phyloP scores from a whole-genome alignment of 1,284 basidiomycete species.

The Cutaneotrichosporon daszewskae region DNA sequence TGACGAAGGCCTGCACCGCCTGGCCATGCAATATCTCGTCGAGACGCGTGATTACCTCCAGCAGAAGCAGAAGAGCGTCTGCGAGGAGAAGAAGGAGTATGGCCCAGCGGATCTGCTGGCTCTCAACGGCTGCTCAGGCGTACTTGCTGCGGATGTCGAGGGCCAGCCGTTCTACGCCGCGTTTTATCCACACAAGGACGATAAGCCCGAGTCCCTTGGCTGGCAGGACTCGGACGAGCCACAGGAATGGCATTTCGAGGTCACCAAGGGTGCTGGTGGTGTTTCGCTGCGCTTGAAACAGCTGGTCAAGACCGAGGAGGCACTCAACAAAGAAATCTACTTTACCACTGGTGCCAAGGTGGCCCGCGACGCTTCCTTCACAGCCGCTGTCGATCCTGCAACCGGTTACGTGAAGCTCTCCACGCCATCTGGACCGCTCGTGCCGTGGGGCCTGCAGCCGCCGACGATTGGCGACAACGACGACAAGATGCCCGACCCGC shows the following conservation, averaged over 20 bases:
- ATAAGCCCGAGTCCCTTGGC: conserved; percentile 4
- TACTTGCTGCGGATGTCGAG: conserved; percentile 12
- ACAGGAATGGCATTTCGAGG: conserved; percentile 17
- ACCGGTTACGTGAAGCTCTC: conserved; percentile 16
- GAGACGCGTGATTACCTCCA: conserved; percentile 14
- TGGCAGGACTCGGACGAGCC: conserved; percentile 25
- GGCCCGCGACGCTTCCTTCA: conserved; percentile 2
- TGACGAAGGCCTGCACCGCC: conserved; percentile 23
- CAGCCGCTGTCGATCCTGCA: conserved; percentile 7
- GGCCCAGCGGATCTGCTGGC: conserved; percentile 9
- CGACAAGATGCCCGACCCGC: background rate
- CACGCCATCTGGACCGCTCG: background rate
- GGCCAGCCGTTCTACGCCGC: conserved; percentile 13
- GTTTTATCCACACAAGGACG: conserved; percentile 6
- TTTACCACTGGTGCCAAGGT: background rate
- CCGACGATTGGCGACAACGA: background rate
- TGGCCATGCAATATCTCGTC: conserved; percentile 14
- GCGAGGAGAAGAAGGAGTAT: conserved; percentile 1
- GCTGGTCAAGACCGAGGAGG: conserved; percentile 3
- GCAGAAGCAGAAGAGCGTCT: conserved; percentile 7
- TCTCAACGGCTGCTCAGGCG: conserved; percentile 24
- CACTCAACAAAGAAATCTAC: background rate
- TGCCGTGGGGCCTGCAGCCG: conserved; percentile 4
- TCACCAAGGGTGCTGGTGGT: conserved; percentile 8
- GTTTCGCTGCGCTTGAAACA: conserved; percentile 1